Base-by-base conservation (phyloP, 441 rosid species). In the Flueggea neowawraea region DNA sequence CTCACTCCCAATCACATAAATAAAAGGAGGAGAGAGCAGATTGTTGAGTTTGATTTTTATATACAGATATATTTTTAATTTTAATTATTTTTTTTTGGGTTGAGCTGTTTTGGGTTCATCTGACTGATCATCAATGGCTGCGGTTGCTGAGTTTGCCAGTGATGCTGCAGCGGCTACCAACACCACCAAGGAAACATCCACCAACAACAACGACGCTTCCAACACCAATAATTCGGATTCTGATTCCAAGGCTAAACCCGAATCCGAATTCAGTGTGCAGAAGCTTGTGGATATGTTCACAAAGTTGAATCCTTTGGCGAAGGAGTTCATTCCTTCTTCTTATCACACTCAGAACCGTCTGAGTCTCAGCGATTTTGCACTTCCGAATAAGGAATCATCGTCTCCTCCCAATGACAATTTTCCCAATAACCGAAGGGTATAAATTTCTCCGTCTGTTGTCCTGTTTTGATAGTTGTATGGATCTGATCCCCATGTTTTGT, bases 231-330 rank as follows among this genome's bases (percentile, higher is more conserved):
- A 69, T 63, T 64, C 66, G 63, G 84, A 59, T n/a, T 57, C 64
- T 45, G 67, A 63, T 44, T 22, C 9, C 16, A 66, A 69, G 12
- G 62, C 75, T 15, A 79, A 82, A 73, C 61, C 82, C 62, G 88
- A 82, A 64, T 63, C 85, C 2, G 83, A 88, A 77, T 76, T 88
- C 73, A 82, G 53, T 65, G 82, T 90, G 70, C 72, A 84, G 62
- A 86, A 83, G 61, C 87, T 90, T 68, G 95, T 90, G 60, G 91
- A 86, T 5, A 84, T 88, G 78, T 80, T 90, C 76, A 88, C 89
- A 61, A 88, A 88, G 77, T 72, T 90, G 78, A 90, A 90, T 74
- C 97, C 97, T 76, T 69, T 70, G 73, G 97, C 97, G 0, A 86
- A 90, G 67, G 97, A 90, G 69, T 90, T 90, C 70, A 62, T 90